Base-by-base conservation (phyloP, 228 moss, liverwort and hornwort species). In the Sphagnum magellanicum region DNA sequence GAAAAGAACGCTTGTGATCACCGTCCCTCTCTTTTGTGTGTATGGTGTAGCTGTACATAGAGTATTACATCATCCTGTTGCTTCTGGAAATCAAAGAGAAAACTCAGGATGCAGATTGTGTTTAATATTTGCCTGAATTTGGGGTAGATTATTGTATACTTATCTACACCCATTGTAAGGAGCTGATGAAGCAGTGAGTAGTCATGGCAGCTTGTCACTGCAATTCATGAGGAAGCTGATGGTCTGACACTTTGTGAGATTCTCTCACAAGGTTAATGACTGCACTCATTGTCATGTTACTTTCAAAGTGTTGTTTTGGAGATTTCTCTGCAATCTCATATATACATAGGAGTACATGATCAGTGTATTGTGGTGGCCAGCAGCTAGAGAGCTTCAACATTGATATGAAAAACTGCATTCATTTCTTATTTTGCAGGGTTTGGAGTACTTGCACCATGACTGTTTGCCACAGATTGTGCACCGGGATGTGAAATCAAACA, bases 401-500 rank as follows among this genome's bases (percentile, higher is more conserved):
- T 15, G 46, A 51, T 8, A 47, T 52, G 57, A 63, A 65, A 53
- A 17, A 6, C 64, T 50, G 52, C 32, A 53, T 16, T 57, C 60
- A 16, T 14, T 62, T 55, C 16, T 59, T 73, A 74, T 64, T 78
- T 66, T 74, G 79, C 80, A 85, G 80, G 88, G 82, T 17, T 67
- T 88, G 72, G 85, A 82, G 57, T 88, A 88, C 71, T 69, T 88
- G 72, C 88, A 88, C 67, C 88, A 88, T 17, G 85, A 88, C 60
- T 88, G 85, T 32, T 68, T 82, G 63, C 85, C 85, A n/a, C 80
- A 80, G 60, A 88, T 88, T 55, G 78, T 84, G 8, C 88, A 88
- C 66, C 74, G 88, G 61, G 88, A 88, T 64, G 86, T 88, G 50
- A 88, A 88, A 67, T 81, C 85, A 74, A 88, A 83, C 79, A 88